Evolutionary conservation across 1,139 yeast species (phyloP).

Genomic region (Diutina siamensis): DNA sequence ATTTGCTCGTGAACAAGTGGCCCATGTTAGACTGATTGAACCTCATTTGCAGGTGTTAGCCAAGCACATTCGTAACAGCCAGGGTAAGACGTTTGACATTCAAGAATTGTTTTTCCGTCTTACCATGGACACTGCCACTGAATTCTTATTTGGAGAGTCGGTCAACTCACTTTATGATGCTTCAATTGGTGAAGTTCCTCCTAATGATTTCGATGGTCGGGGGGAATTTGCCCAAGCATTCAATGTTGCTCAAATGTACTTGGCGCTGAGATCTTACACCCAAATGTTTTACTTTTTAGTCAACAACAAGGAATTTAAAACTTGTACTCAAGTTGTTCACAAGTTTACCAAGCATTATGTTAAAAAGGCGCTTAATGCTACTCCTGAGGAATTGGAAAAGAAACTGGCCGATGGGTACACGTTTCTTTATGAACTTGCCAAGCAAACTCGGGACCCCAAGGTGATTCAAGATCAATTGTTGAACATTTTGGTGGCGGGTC

Average conservation of each 20-base stretch:
- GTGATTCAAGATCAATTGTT: constrained; percentile 4
- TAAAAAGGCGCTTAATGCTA: not conserved
- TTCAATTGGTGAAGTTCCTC: not conserved
- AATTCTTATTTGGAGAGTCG: constrained; percentile 12
- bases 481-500: constrained; percentile 6
- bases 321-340: constrained; percentile 13
- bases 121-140: constrained; percentile 12
- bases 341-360: constrained; percentile 2
- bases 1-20: constrained; percentile 43
- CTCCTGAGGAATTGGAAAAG: constrained; percentile 5
- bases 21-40: constrained; percentile 36
- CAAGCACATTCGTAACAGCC: constrained; percentile 18
- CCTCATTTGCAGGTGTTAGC: constrained; percentile 32
- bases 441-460: constrained; percentile 5
- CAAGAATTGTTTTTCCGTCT: constrained; percentile 19
- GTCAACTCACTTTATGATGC: constrained; percentile 9
- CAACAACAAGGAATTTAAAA: constrained; percentile 8
- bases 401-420: constrained; percentile 1
- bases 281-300: constrained; percentile 10
- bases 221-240: constrained; percentile 8
- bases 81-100: constrained; percentile 15
- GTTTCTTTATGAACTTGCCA: constrained; percentile 4
- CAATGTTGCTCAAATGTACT: constrained; percentile 9
- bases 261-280: constrained; percentile 8
- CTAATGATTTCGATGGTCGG: not conserved